Evolutionary conservation across 352 stramenopile species (phyloP).

Genomic region (Globisporangium solare): DNA sequence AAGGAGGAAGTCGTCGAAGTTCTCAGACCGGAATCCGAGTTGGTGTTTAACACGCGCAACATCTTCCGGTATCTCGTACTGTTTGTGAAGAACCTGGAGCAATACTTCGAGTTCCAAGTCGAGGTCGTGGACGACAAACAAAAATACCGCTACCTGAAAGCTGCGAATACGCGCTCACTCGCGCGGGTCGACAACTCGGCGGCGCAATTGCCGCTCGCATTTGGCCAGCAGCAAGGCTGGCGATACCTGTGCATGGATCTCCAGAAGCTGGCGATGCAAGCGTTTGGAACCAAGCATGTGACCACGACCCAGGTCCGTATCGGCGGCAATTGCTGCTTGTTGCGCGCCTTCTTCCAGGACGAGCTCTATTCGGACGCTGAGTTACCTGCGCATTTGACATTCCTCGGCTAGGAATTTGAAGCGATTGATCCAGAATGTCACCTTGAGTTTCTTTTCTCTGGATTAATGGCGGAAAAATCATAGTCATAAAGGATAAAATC

Average conservation of each 20-base stretch:
- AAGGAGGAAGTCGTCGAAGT: constrained; percentile 80
- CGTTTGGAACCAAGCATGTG: constrained; percentile 69
- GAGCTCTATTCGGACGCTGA: constrained; percentile 66
- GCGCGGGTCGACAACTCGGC: constrained; percentile 41
- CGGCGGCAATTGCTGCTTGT: constrained; percentile 57
- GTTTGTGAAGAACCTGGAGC: constrained; percentile 76
- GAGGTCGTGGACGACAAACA: constrained; percentile 68
- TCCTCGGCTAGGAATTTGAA: constrained; percentile 33
- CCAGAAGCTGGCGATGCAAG: constrained; percentile 55
- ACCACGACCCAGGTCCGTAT: constrained; percentile 66
- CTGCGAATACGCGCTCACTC: constrained; percentile 71
- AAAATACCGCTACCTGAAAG: constrained; percentile 47
- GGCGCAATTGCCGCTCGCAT: constrained; percentile 61
- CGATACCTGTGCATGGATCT: constrained; percentile 77
- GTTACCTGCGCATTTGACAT: constrained; percentile 60
- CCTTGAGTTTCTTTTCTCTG: too few species aligned
- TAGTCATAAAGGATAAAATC: constrained; percentile 5
- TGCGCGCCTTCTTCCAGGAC: constrained; percentile 80
- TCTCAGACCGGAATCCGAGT: constrained; percentile 53
- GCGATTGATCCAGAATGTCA: too few species aligned
- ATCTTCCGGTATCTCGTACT: constrained; percentile 81
- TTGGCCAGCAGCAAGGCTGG: constrained; percentile 45
- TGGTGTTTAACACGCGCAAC: constrained; percentile 60
- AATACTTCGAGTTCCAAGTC: constrained; percentile 69
- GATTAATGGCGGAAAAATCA: too few species aligned